Percentiles rank a stretch among this genome's conserved stretches.
Evolutionary conservation across 192 early-diverging fungal genomes (phyloP).

Genomic region (Gigaspora rosea): DNA sequence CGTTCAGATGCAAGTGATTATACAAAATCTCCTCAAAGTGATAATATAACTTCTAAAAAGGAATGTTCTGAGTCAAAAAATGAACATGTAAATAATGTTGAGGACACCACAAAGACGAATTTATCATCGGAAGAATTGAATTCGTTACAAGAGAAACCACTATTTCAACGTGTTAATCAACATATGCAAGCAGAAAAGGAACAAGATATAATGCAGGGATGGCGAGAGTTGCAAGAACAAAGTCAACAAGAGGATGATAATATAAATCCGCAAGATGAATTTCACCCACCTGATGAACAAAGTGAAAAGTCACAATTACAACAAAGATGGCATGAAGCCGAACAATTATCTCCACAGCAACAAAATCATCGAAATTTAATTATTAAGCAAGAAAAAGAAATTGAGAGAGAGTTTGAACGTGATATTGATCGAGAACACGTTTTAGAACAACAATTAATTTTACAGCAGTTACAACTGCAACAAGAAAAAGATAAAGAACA

Average conservation of each 20-base stretch:
- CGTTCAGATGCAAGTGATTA: background rate
- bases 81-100: conserved; percentile 1
- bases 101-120: background rate
- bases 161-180: background rate
- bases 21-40: background rate
- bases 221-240: background rate
- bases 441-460: background rate
- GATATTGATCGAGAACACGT: background rate
- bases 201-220: background rate
- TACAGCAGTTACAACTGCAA: background rate
- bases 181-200: background rate
- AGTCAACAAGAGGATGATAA: background rate
- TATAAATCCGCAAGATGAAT: background rate
- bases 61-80: background rate
- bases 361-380: background rate
- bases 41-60: background rate
- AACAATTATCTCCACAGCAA: background rate
- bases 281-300: conserved; percentile 7
- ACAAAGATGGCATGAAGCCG: background rate
- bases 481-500: background rate
- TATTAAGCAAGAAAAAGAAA: conserved; percentile 4
- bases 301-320: background rate
- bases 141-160: background rate
- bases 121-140: background rate
- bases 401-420: background rate